Evolutionary conservation across 805 yeast genomes (phyloP).

Genomic region (Saccharomycopsis lassenensis): DNA sequence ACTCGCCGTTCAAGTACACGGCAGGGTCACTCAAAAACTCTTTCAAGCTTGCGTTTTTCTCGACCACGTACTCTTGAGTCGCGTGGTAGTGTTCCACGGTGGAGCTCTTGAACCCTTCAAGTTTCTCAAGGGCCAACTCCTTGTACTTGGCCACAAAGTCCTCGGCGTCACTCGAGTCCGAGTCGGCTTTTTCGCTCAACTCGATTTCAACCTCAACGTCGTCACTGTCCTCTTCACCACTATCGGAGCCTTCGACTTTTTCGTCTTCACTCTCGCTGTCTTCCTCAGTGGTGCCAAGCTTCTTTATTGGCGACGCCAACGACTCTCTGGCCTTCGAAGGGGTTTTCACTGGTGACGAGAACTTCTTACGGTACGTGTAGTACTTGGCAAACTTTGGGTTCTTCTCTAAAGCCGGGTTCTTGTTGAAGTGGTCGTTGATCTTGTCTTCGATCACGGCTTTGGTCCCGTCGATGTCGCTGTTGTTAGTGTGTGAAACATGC

Average conservation of each 20-base stretch:
- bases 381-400: conserved; percentile 20
- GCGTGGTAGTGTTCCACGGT: background rate
- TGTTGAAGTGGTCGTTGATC: conserved; percentile 22
- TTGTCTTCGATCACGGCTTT: conserved; percentile 24
- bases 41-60: conserved; percentile 6
- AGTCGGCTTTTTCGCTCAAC: conserved; percentile 5
- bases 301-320: conserved; percentile 6
- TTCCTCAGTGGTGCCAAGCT: background rate
- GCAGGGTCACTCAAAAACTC: conserved; percentile 8
- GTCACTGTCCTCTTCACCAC: background rate
- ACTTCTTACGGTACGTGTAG: conserved; percentile 22
- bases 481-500: conserved; percentile 17
- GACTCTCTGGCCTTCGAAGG: conserved; percentile 1
- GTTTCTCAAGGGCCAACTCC: conserved; percentile 2
- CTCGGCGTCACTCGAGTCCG: conserved; percentile 1
- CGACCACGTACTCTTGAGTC: conserved; percentile 1
- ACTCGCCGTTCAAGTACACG: conserved; percentile 8
- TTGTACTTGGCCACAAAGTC: conserved; percentile 5
- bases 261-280: conserved; percentile 7
- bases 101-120: conserved; percentile 1
- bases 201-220: conserved; percentile 3
- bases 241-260: background rate
- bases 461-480: conserved; percentile 23
- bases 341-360: conserved; percentile 16
- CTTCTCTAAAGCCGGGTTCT: conserved; percentile 25